A percentile compares a stretch with the other conserved stretches of the same genome.
Conservation (phyloP, 2,329 filamentous ascomycete genomes). For the Sporothrix dimorphospora region DNA sequence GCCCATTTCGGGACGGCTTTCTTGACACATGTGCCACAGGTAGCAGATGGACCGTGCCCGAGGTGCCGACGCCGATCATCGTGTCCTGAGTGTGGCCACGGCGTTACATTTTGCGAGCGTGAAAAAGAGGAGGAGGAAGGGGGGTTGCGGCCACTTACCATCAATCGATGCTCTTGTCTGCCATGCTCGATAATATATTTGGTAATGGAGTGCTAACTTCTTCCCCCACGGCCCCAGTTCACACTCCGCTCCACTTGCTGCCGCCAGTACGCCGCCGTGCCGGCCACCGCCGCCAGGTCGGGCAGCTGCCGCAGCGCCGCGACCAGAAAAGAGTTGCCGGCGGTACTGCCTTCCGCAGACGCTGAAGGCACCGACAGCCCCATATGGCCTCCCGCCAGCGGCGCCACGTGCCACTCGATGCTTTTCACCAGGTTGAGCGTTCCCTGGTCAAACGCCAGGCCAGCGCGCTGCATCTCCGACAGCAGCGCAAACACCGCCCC, state of each 20-base stretch:
- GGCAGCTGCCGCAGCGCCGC: conserved; percentile 23
- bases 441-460: conserved; percentile 58
- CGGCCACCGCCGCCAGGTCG: conserved; percentile 19
- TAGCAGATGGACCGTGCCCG: too few relatives aligned
- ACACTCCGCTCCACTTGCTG: conserved; percentile 23
- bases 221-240: neutral
- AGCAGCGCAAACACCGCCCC: conserved; percentile 58
- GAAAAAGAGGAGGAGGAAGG: too few relatives aligned
- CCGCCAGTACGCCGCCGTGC: conserved; percentile 22
- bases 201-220: too few relatives aligned
- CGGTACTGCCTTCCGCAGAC: too few relatives aligned
- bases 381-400: neutral
- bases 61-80: too few relatives aligned
- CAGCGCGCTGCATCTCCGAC: conserved; percentile 67
- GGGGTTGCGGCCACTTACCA: too few relatives aligned
- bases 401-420: conserved; percentile 38
- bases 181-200: too few relatives aligned
- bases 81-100: too few relatives aligned
- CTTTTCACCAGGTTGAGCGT: conserved; percentile 47
- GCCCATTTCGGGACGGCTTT: too few relatives aligned
- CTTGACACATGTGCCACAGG: too few relatives aligned
- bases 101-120: too few relatives aligned
- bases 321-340: neutral
- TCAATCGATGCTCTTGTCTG: too few relatives aligned
- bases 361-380: neutral